Evolutionary conservation across 202 grass and related monocot species (phyloP).

Genomic region (Thinopyrum obtusiflorum): DNA sequence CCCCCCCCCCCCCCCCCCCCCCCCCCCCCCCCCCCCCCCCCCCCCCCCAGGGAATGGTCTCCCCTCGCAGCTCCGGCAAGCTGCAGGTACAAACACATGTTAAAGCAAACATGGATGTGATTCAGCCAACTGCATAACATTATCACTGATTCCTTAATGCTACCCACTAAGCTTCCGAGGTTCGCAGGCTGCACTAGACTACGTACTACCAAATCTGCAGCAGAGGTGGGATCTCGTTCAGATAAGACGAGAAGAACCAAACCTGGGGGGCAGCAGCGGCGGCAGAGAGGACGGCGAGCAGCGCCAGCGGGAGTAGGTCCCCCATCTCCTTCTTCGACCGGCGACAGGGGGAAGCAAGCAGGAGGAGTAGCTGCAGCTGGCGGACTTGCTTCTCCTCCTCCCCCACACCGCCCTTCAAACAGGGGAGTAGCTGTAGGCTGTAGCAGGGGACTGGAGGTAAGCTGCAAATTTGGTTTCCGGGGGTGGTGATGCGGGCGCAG

Average conservation of each 20-base stretch:
- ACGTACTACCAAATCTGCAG: too few relatives aligned
- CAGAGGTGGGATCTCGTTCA: background rate
- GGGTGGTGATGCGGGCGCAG: too few relatives aligned
- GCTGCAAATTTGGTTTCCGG: too few relatives aligned
- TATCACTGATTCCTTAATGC: background rate
- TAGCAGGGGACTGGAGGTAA: too few relatives aligned
- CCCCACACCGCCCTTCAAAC: too few relatives aligned
- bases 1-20: too few relatives aligned
- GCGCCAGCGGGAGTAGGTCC: background rate
- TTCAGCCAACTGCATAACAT: background rate
- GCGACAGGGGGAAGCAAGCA: background rate
- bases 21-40: too few relatives aligned
- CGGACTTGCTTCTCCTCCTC: background rate
- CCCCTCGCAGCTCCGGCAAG: background rate
- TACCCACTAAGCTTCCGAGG: background rate
- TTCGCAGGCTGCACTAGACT: background rate
- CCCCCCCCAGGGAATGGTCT: constrained; percentile 16
- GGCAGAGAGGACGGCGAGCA: background rate
- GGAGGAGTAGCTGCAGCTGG: background rate
- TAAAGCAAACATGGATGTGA: background rate
- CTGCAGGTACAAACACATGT: background rate
- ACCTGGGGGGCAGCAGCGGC: background rate
- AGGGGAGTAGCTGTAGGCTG: too few relatives aligned
- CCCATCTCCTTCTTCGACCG: constrained; percentile 1
- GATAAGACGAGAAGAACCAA: background rate